phyloP scores from a whole-genome alignment of 2,329 filamentous ascomycete genomes.

The Diaporthe australafricana region DNA sequence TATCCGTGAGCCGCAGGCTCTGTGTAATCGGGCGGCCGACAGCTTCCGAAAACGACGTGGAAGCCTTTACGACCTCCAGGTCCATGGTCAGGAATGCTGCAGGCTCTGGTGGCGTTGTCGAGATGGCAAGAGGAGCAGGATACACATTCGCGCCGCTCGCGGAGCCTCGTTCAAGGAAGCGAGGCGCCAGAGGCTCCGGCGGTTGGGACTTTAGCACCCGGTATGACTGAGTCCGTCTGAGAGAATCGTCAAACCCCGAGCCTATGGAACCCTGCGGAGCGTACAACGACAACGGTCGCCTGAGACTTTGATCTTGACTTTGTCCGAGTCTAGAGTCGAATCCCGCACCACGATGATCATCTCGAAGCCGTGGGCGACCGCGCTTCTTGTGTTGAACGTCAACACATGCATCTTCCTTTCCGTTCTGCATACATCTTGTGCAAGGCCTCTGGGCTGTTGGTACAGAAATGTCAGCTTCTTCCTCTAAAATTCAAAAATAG shows the following conservation, averaged over 20 bases:
- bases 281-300: constrained; percentile 65
- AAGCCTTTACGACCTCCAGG: constrained; percentile 68
- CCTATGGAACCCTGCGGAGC: constrained; percentile 56
- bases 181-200: constrained; percentile 58
- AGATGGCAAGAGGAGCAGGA: constrained; percentile 55
- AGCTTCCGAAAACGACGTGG: constrained; percentile 65
- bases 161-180: constrained; percentile 64
- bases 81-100: constrained; percentile 69
- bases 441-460: constrained; percentile 78
- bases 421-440: constrained; percentile 80
- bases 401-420: constrained; percentile 83
- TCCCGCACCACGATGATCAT: constrained; percentile 70
- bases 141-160: constrained; percentile 62
- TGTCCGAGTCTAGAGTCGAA: constrained; percentile 65
- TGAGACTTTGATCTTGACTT: constrained; percentile 55
- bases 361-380: constrained; percentile 80
- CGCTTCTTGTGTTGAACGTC: constrained; percentile 91
- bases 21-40: constrained; percentile 61
- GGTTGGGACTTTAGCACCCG: constrained; percentile 66
- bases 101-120: constrained; percentile 59
- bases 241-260: constrained; percentile 58
- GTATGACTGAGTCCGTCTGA: constrained; percentile 61
- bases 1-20: constrained; percentile 64
- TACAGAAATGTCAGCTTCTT: constrained; percentile 43
- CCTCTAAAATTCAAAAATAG: neutral